A percentile compares a stretch with the other conserved stretches of the same genome.
Evolutionary conservation across 495 filamentous ascomycete species (phyloP).

Genomic region (Xylaria intraflava): DNA sequence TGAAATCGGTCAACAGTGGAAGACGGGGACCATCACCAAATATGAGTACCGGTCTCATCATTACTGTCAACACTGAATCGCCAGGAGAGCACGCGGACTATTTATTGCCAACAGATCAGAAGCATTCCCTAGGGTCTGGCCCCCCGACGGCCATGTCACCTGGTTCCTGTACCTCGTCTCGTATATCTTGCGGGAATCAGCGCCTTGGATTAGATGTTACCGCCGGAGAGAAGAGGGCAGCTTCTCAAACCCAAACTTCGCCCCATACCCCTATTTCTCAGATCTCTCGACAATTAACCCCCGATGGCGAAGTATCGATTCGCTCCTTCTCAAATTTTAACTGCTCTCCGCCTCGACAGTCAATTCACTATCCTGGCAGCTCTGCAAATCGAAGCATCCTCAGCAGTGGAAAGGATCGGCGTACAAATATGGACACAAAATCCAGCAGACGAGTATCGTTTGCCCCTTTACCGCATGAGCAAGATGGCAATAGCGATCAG

Average conservation of each 20-base stretch:
- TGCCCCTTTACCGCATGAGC: conserved; percentile 12
- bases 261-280: conserved; percentile 3
- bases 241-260: background rate
- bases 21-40: background rate
- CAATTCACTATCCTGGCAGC: background rate
- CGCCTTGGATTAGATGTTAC: background rate
- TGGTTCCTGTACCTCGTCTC: background rate
- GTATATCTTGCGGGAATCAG: background rate
- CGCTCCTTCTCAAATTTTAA: conserved; percentile 23
- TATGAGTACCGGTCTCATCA: background rate
- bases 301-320: conserved; percentile 20
- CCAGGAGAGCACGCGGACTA: conserved; percentile 2
- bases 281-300: conserved; percentile 7
- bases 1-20: background rate
- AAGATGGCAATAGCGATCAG: background rate
- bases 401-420: conserved; percentile 2
- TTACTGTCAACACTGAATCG: background rate
- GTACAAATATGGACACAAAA: background rate
- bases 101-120: background rate
- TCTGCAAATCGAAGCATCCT: conserved; percentile 10
- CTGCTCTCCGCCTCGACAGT: conserved; percentile 13
- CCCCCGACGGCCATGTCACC: background rate
- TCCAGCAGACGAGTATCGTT: conserved; percentile 21
- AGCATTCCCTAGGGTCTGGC: background rate
- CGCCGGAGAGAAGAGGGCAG: background rate